These are phyloP conservation scores for Phylloboletellus chloephorus DNA, from an alignment of 1,284 basidiomycete genomes.

Conservation along the genomic window DNA sequence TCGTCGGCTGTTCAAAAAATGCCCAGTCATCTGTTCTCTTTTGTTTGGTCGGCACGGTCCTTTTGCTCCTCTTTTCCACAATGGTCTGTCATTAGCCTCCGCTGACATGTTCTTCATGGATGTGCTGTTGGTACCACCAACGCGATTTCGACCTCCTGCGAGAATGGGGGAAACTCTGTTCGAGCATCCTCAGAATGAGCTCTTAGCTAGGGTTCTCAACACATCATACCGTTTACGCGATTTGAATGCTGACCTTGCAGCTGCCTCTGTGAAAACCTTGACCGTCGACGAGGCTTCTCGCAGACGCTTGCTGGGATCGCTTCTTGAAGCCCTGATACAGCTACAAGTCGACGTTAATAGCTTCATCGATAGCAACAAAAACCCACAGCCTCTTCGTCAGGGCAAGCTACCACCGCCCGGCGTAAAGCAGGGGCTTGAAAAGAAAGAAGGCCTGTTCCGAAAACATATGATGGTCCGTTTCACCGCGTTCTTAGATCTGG, in stretches of 20 bases:
- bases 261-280: slow-evolving; percentile 56
- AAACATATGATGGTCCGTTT: slow-evolving; percentile 95
- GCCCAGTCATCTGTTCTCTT: slow-evolving; percentile 76
- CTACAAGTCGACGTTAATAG: slow-evolving; percentile 95
- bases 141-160: slow-evolving; percentile 92
- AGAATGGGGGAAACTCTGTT: slow-evolving; percentile 92
- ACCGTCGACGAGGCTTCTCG: slow-evolving; percentile 53
- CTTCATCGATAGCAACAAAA: slow-evolving; percentile 97
- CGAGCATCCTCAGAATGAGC: slow-evolving; percentile 95
- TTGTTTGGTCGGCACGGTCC: slow-evolving; percentile 93
- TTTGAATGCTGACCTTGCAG: slow-evolving; percentile 63
- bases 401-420: slow-evolving; percentile 93
- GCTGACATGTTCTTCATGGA: slow-evolving; percentile 98
- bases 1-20: slow-evolving; percentile 83
- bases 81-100: slow-evolving; percentile 61
- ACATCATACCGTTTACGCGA: slow-evolving; percentile 82
- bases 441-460: slow-evolving; percentile 98
- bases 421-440: slow-evolving; percentile 96
- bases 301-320: slow-evolving; percentile 57
- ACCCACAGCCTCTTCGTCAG: slow-evolving; percentile 78
- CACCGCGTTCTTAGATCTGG: not conserved
- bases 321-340: slow-evolving; percentile 83
- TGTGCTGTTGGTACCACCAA: slow-evolving; percentile 87
- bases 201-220: slow-evolving; percentile 80
- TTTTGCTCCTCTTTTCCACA: slow-evolving; percentile 56